phyloP scores from a whole-genome alignment of 306 rosid species.

The Rosa lucieae region DNA sequence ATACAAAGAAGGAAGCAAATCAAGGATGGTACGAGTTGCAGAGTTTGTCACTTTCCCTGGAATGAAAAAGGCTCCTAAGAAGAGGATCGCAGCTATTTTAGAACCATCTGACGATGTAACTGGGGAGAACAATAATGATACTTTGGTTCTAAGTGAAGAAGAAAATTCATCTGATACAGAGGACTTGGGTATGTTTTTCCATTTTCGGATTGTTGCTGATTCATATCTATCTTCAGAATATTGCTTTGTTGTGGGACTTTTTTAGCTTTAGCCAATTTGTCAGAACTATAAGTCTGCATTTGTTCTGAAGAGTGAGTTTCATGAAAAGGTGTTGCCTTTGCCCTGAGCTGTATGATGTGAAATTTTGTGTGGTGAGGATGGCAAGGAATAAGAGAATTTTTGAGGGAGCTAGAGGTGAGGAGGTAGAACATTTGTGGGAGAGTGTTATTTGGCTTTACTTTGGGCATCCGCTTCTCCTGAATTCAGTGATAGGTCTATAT shows the following conservation, averaged over 20 bases:
- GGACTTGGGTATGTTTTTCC: constrained; percentile 46
- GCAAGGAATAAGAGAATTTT: background rate
- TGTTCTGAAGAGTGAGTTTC: background rate
- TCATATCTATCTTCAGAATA: background rate
- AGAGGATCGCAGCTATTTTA: constrained; percentile 82
- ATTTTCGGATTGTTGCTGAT: background rate
- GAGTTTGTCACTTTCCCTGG: constrained; percentile 70
- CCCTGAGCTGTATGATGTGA: background rate
- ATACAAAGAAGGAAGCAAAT: constrained; percentile 75
- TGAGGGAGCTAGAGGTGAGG: background rate
- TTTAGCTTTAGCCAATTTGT: background rate
- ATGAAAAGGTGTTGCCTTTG: background rate
- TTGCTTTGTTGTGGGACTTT: background rate
- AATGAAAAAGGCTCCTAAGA: constrained; percentile 74
- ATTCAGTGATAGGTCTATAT: background rate
- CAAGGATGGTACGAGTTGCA: constrained; percentile 71
- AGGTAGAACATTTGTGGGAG: background rate
- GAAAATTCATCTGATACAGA: constrained; percentile 70
- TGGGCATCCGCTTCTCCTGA: background rate
- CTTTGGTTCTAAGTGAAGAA: constrained; percentile 62
- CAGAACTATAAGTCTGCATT: background rate
- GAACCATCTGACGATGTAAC: constrained; percentile 65
- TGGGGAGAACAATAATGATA: constrained; percentile 53
- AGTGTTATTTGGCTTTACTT: background rate
- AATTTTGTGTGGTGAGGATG: background rate